Evolutionary conservation across 192 early-diverging fungal species (phyloP), one percentile per base, ranked within the genome.

Genomic region (Phlyctochytrium bullatum): DNA sequence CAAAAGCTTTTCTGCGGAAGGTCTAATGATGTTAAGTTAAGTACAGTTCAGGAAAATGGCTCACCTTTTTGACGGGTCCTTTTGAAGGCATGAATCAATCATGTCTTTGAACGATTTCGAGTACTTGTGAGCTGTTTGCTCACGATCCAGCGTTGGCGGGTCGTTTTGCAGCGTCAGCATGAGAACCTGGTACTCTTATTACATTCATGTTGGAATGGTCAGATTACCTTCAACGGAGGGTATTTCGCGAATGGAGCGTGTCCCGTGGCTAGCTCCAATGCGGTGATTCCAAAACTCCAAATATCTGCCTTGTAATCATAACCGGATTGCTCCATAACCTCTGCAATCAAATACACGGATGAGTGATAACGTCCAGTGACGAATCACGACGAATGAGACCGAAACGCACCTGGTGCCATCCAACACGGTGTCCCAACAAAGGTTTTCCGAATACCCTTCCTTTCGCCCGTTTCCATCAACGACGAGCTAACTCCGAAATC

Each of bases 231-330:
- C 53, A 94, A 68, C 3, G 93, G 92, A 27, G 93, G 91, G 65
- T 84, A 91, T 69, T 93, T 93, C 16, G 93, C 91, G 71, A 91
- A 92, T 3, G 93, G 93, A 4, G 93, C 93, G 71, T 92, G 89
- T 4, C 93, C 93, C 24, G 89, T 91, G 2, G 93, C 91, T 14
- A 94, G 69, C 68, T 94, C 93, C 47, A 94, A 72, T 2, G 89
- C 83, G 3, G 93, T 94, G 35, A 94, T 94, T 35, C 93, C 93
- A 78, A 94, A 93, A 65, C 86, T 89, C 93, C 93, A 94, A 56
- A 94, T 91, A 68, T 94, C 93, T 1, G 93, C 93, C 69, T 92
- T 92, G 69, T 87, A 92, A 68, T 93, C 89, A 76, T 94, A 94
- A 1, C 88, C 91, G 12, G 84, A 82, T 68, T 94, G 93, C 63